phyloP scores from a whole-genome alignment of 176 grass and related monocot genomes.

The Musa itinerans region DNA sequence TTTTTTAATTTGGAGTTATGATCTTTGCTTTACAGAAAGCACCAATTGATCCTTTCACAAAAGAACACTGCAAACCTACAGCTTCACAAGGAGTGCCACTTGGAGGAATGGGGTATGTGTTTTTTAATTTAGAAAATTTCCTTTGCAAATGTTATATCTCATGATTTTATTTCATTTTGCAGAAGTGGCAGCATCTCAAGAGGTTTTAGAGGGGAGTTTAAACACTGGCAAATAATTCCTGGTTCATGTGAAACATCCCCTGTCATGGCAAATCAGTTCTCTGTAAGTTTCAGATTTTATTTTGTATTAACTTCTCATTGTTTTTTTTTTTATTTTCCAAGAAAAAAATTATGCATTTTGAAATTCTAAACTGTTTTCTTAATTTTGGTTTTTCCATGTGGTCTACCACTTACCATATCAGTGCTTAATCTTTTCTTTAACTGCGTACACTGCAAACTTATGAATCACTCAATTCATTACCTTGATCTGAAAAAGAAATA shows the following conservation, averaged over 20 bases:
- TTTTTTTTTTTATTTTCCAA: conserved; percentile 9
- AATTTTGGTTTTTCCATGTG: no score
- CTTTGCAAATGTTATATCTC: conserved; percentile 5
- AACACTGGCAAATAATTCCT: conserved; percentile 90
- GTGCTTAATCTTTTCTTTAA: no score
- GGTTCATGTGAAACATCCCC: conserved; percentile 78
- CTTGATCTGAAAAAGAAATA: no score
- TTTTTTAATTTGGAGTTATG: no score
- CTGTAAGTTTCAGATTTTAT: conserved; percentile 44
- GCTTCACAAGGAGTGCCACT: conserved; percentile 92
- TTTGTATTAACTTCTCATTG: conserved; percentile 1
- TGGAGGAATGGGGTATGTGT: conserved; percentile 90
- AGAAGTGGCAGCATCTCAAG: conserved; percentile 93
- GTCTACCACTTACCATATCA: no score
- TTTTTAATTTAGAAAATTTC: conserved; percentile 6
- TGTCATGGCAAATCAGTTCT: conserved; percentile 98
- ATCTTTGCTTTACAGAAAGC: conserved; percentile 55
- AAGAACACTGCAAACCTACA: conserved; percentile 56
- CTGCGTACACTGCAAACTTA: no score
- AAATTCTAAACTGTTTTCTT: neutral
- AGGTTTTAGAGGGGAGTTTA: conserved; percentile 97
- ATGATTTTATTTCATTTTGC: conserved; percentile 9
- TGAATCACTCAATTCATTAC: no score
- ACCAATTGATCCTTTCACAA: conserved; percentile 94
- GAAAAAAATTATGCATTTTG: no score